Evolutionary conservation across 1,139 yeast species (phyloP), one percentile per base, ranked within the genome.

Genomic region (Sugiyamaella japonica): DNA sequence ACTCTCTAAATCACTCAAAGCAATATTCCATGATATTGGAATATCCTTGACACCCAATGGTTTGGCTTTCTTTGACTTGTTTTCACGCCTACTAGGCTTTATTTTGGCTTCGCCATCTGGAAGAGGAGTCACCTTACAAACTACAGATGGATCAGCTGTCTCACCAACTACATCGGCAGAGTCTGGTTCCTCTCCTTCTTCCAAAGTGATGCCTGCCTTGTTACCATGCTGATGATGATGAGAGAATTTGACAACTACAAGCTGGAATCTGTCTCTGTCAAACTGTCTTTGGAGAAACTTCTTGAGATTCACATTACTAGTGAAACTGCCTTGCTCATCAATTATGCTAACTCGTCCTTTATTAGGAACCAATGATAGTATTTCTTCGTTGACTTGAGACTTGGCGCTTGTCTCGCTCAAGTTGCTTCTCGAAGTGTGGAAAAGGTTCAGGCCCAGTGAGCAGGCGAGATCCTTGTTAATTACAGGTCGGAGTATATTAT

Each of bases 11-110:
- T 61, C 75, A 65, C 61, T 62, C 52, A 54, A 68, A 44, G 61
- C 75, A 54, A 62, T 63, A 34, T 58, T 67, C 73, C 66, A 77
- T 15, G 67, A 68, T 54, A 57, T 64, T 56, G 58, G 72, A 15
- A 59, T 71, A 37, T 60, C 63, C 55, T 64, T 71, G 43, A 59
- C 68, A 61, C 67, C 63, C 53, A 55, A 59, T 10, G 55, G 63
- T 58, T 62, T 58, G 45, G 46, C 54, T 40, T 56, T 58, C 44
- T 52, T 58, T 31, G 48, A 48, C 40, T 60, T 55, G 46, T 37
- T 12, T 15, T 52, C 53, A 7, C 46, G 48, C n/a, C 41, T 37
- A 31, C 36, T 53, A 28, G 44, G 28, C n/a, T 17, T 44, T 10
- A 16, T 6, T 32, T 32, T 25, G 8, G 17, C 28, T 10, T 41